Evolutionary conservation across 2,329 filamentous ascomycete species (phyloP).

Genomic region (Botrytis medusae): DNA sequence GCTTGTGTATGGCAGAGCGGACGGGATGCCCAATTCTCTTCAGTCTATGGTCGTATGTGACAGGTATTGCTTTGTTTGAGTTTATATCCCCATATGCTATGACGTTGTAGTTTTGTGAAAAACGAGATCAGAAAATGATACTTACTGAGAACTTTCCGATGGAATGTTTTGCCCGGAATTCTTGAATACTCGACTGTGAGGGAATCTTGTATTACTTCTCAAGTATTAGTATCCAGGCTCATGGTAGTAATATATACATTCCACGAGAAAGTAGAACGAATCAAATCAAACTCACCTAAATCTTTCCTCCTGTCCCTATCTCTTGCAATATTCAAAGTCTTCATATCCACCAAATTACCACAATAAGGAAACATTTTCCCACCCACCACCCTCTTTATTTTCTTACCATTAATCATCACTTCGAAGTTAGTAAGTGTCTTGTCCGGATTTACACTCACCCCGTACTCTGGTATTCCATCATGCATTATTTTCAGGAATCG

Average conservation of each 20-base stretch:
- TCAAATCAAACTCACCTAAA: constrained; percentile 47
- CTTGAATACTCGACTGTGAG: constrained; percentile 77
- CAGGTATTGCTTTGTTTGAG: fast-evolving
- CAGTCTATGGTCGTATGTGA: constrained; percentile 23
- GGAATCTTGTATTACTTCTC: constrained; percentile 60
- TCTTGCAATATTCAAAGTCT: constrained; percentile 72
- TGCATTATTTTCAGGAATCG: constrained; percentile 81
- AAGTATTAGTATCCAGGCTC: not conserved
- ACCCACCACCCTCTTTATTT: constrained; percentile 51
- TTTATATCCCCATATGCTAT: not conserved
- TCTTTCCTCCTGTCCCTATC: constrained; percentile 56
- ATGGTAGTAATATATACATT: not conserved
- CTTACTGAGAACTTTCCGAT: constrained; percentile 73
- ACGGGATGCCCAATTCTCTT: constrained; percentile 21
- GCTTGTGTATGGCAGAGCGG: constrained; percentile 22
- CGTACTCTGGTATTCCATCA: constrained; percentile 72
- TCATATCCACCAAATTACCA: constrained; percentile 73
- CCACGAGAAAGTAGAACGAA: not conserved
- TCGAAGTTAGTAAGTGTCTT: constrained; percentile 90
- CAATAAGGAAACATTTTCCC: constrained; percentile 79
- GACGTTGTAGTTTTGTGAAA: not conserved
- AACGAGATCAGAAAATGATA: constrained; percentile 18
- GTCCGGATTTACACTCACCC: constrained; percentile 69
- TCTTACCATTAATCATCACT: constrained; percentile 52
- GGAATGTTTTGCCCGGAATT: constrained; percentile 73